Evolutionary conservation across 768 basidiomycete species (phyloP), one percentile per base, ranked within the genome.

Genomic region (Leccinum rimulosum): DNA sequence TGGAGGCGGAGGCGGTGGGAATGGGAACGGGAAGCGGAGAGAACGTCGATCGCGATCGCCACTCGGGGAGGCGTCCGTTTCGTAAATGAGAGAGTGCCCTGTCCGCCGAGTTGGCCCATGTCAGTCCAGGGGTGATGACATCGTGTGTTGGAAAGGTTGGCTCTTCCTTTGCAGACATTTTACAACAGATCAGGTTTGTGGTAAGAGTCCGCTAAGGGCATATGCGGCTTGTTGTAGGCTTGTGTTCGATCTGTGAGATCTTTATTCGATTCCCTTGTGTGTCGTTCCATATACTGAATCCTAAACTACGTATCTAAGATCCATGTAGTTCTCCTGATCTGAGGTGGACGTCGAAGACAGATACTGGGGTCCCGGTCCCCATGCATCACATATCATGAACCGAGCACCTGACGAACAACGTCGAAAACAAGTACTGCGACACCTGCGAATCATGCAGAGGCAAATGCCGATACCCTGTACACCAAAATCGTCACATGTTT

Each of bases 371-470:
- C 40, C 40, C 22, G 22, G 22, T 22, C 22, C 1, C 22, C 17
- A 43, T 55, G 7, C 14, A 19, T 40, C 15, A 50, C 0, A 59
- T 70, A 30, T 78, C 74, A 3, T 73, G 68, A 38, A 93, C 72
- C 17, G 80, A 74, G 50, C 88, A 82, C 56, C 82, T 75, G 22
- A 96, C 87, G 67, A 98, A 97, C 17, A 98, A 78, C n/a, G 95
- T 95, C 25, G 95, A 93, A 74, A 95, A 98, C 52, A 98, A 77
- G 68, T 88, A 91, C 68, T 95, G 93, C 40, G 89, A 88, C 48
- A 93, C 84, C 69, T 95, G 88, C 2, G 83, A 75, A 72, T 98
- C 96, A 66, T 94, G 91, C 36, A 98, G 76, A 0, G 96, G 94
- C 6, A 98, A 73, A 73, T 98, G 91, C 8, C 92, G 86, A 70